phyloP scores from a whole-genome alignment of 2,329 filamentous ascomycete species.

The Exutisphaerella laricina region DNA sequence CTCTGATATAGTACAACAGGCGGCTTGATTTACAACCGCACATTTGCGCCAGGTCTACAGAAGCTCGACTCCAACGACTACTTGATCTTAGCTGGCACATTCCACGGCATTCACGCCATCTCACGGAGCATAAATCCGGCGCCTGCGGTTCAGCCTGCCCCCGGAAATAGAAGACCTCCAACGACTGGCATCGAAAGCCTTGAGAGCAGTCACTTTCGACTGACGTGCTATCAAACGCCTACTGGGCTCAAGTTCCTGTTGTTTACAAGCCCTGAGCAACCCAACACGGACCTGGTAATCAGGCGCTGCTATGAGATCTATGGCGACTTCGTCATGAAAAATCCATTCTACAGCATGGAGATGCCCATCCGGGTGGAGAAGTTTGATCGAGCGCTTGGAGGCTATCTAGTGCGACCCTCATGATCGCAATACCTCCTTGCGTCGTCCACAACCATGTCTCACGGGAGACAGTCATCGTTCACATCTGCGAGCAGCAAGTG shows the following conservation, averaged over 20 bases:
- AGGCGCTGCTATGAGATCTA: constrained; percentile 89
- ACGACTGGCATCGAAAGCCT: constrained; percentile 83
- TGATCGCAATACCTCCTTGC: constrained; percentile 6
- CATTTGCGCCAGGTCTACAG: constrained; percentile 80
- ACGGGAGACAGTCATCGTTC: too few species aligned
- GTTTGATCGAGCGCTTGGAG: constrained; percentile 65
- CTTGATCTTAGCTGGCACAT: constrained; percentile 91
- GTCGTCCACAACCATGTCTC: not conserved
- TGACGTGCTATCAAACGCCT: constrained; percentile 93
- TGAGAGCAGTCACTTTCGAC: constrained; percentile 86
- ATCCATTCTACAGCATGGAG: constrained; percentile 95
- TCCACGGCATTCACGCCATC: constrained; percentile 73
- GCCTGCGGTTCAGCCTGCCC: constrained; percentile 31
- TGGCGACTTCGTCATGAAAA: constrained; percentile 98
- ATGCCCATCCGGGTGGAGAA: constrained; percentile 96
- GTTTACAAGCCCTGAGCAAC: constrained; percentile 85
- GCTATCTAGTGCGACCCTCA: constrained; percentile 32
- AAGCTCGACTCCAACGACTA: constrained; percentile 94
- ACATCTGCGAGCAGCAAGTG: too few species aligned
- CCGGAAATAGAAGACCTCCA: constrained; percentile 43
- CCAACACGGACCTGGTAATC: constrained; percentile 78
- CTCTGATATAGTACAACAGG: too few species aligned
- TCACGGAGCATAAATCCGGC: constrained; percentile 48
- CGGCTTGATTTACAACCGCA: constrained; percentile 91
- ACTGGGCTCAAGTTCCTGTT: constrained; percentile 94